A percentile compares a stretch with the other conserved stretches of the same genome.
Evolutionary conservation across 495 filamentous ascomycete species (phyloP).

Genomic region (Sporormia fimetaria): DNA sequence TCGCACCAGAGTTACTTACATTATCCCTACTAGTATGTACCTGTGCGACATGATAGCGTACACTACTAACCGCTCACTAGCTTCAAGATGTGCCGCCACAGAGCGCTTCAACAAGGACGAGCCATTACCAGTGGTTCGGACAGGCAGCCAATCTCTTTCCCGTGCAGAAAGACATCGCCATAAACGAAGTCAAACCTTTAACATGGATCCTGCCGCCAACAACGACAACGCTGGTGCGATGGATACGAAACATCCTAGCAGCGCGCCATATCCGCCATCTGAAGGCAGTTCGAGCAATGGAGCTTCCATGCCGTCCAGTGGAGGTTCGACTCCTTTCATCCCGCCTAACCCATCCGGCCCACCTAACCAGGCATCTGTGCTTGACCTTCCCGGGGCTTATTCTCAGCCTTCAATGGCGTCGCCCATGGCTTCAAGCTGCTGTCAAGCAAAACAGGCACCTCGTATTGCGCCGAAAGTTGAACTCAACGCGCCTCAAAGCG

Average conservation of each 20-base stretch:
- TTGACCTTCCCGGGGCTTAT: too few relatives aligned
- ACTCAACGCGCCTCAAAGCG: slow-evolving; percentile 1
- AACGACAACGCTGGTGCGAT: too few relatives aligned
- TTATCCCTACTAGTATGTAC: slow-evolving; percentile 24
- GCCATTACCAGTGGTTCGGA: too few relatives aligned
- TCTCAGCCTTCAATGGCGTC: slow-evolving; percentile 8
- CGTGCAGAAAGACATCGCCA: slow-evolving; percentile 19
- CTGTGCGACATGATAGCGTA: not conserved
- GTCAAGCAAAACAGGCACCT: slow-evolving; percentile 13
- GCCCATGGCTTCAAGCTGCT: slow-evolving; percentile 13
- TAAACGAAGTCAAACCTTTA: too few relatives aligned
- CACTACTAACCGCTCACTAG: slow-evolving; percentile 5
- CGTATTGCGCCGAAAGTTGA: not conserved
- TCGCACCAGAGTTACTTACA: slow-evolving; percentile 38
- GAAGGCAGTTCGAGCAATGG: slow-evolving; percentile 19
- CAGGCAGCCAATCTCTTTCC: not conserved
- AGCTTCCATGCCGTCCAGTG: slow-evolving; percentile 20
- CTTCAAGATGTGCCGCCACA: slow-evolving; percentile 20
- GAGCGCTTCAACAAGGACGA: too few relatives aligned
- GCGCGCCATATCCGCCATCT: slow-evolving; percentile 9
- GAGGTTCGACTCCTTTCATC: slow-evolving; percentile 22
- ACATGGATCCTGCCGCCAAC: too few relatives aligned
- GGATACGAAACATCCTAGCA: slow-evolving; percentile 9
- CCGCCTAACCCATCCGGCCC: slow-evolving; percentile 6
- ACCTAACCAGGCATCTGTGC: slow-evolving; percentile 5